Evolutionary conservation across 2,329 filamentous ascomycete genomes (phyloP).

Genomic region (Claviceps arundinis): DNA sequence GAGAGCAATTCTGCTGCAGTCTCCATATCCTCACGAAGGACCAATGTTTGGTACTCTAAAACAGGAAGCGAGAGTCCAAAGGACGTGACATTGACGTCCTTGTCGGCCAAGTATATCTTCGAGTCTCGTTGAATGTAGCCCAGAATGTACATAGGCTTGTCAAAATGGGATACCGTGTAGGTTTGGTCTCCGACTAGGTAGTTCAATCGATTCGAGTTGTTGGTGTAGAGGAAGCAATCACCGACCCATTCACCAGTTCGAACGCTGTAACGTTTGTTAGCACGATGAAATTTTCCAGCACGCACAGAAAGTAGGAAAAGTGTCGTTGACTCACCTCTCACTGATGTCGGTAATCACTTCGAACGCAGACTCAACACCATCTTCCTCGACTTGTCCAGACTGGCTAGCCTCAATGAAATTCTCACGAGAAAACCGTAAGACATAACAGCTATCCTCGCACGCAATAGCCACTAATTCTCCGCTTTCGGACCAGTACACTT

Average conservation of each 20-base stretch:
- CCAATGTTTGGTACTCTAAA: conserved; percentile 91
- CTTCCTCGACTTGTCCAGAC: conserved; percentile 67
- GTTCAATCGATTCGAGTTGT: conserved; percentile 89
- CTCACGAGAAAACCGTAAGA: conserved; percentile 82
- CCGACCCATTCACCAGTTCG: conserved; percentile 96
- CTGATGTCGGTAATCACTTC: conserved; percentile 93
- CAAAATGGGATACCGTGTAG: conserved; percentile 94
- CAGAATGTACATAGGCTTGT: conserved; percentile 86
- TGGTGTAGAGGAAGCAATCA: conserved; percentile 98
- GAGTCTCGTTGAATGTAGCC: conserved; percentile 93
- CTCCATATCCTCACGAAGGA: conserved; percentile 87
- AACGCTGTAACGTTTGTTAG: conserved; percentile 40
- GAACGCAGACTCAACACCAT: conserved; percentile 90
- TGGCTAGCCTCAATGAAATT: conserved; percentile 76
- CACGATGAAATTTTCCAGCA: not conserved
- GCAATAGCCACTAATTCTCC: conserved; percentile 87
- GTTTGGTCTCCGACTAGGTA: conserved; percentile 97
- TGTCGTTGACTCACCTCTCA: conserved; percentile 48
- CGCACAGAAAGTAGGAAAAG: not conserved
- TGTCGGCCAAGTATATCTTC: conserved; percentile 89
- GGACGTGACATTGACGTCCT: conserved; percentile 84
- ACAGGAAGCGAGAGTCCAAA: conserved; percentile 85
- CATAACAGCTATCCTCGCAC: conserved; percentile 91
- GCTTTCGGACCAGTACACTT: conserved; percentile 94
- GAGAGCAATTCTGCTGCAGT: conserved; percentile 73